A percentile compares a stretch with the other conserved stretches of the same genome.
Conservation (phyloP, 306 rosid genomes). For the Vigna angularis region DNA sequence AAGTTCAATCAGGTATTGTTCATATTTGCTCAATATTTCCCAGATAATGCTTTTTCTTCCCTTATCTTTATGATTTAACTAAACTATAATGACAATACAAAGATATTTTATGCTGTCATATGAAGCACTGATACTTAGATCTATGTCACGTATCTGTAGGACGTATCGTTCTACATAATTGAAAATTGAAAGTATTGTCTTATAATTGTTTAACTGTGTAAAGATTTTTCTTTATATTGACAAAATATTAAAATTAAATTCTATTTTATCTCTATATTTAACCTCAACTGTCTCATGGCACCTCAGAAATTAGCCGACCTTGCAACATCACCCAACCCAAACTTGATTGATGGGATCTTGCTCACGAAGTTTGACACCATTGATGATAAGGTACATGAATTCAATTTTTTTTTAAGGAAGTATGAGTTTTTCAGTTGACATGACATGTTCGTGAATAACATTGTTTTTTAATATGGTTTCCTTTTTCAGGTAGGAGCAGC, state of each 20-base stretch:
- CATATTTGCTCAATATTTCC: not conserved
- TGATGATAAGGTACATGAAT: constrained; percentile 77
- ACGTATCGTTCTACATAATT: not conserved
- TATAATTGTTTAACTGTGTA: not conserved
- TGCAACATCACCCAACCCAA: constrained; percentile 60
- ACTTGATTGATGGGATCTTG: constrained; percentile 84
- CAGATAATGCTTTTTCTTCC: constrained; percentile 27
- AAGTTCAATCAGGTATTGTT: constrained; percentile 82
- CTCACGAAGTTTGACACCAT: constrained; percentile 93
- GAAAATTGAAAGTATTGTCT: not conserved
- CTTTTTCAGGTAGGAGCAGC: constrained; percentile 85
- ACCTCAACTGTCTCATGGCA: constrained; percentile 6
- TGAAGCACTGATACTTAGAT: too few relatives aligned
- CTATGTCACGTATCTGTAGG: too few relatives aligned
- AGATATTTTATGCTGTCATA: not conserved
- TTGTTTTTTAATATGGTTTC: not conserved
- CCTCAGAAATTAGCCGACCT: constrained; percentile 86
- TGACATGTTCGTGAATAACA: constrained; percentile 31
- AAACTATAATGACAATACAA: not conserved
- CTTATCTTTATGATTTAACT: not conserved
- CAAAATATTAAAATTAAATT: not conserved
- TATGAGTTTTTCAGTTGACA: constrained; percentile 16
- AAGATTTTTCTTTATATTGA: not conserved
- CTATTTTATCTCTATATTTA: not conserved
- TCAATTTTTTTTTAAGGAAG: not conserved